A percentile compares a stretch with the other conserved stretches of the same genome.
Conservation (phyloP, 2,329 filamentous ascomycete genomes). For the Calonectria ilicicola region DNA sequence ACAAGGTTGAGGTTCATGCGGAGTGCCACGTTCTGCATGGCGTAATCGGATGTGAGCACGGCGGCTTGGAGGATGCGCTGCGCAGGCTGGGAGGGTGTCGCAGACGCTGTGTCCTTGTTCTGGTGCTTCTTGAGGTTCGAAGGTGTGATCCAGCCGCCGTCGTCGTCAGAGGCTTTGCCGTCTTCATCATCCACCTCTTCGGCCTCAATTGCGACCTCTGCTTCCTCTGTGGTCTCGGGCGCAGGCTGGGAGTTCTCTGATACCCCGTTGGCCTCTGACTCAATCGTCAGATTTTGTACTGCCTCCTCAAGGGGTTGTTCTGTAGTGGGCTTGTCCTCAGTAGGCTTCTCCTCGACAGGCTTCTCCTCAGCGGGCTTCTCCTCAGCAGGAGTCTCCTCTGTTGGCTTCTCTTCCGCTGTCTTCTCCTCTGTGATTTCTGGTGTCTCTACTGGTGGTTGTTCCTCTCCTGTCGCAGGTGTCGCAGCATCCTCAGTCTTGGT, state of each 20-base stretch:
- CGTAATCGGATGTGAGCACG: conserved; percentile 94
- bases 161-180: conserved; percentile 63
- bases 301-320: conserved; percentile 21
- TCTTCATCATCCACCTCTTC: conserved; percentile 50
- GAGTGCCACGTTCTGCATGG: conserved; percentile 96
- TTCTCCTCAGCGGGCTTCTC: conserved; percentile 12
- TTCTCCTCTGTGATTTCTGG: conserved; percentile 23
- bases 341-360: conserved; percentile 13
- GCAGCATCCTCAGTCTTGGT: conserved; percentile 9
- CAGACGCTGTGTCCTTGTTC: conserved; percentile 68
- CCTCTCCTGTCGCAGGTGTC: conserved; percentile 12
- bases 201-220: conserved; percentile 51
- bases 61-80: conserved; percentile 83
- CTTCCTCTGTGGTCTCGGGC: conserved; percentile 24
- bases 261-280: conserved; percentile 21
- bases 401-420: conserved; percentile 13
- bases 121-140: conserved; percentile 90
- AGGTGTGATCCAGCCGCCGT: conserved; percentile 93
- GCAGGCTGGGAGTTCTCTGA: conserved; percentile 15
- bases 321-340: conserved; percentile 8
- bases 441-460: conserved; percentile 20
- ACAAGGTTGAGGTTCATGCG: conserved; percentile 95
- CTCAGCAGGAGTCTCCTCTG: conserved; percentile 24
- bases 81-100: conserved; percentile 61
- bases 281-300: conserved; percentile 40